Evolutionary conservation across 805 yeast species (phyloP).

Genomic region (Ogataea glucozyma): DNA sequence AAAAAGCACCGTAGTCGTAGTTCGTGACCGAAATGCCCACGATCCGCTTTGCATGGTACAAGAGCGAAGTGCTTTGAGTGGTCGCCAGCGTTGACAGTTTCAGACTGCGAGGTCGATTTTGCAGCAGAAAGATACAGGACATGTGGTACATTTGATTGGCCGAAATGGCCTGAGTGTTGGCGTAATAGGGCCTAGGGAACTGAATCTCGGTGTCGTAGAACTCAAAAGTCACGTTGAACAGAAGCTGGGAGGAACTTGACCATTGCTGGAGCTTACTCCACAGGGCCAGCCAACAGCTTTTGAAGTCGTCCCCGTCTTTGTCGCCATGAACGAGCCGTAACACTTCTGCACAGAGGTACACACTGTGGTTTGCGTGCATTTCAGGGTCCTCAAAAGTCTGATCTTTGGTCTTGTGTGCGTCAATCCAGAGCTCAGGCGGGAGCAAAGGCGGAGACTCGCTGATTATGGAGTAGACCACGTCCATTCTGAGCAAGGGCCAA

Average conservation of each 20-base stretch:
- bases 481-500: slow-evolving; percentile 47
- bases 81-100: slow-evolving; percentile 26
- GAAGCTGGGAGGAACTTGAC: slow-evolving; percentile 33
- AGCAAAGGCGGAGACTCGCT: slow-evolving; percentile 41
- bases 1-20: slow-evolving; percentile 29
- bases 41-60: slow-evolving; percentile 40
- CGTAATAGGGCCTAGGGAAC: slow-evolving; percentile 40
- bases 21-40: slow-evolving; percentile 38
- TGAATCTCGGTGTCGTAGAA: slow-evolving; percentile 33
- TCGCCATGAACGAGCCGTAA: slow-evolving; percentile 34
- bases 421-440: slow-evolving; percentile 37
- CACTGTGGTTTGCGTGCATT: slow-evolving; percentile 43
- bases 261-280: slow-evolving; percentile 41
- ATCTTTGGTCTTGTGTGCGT: slow-evolving; percentile 17
- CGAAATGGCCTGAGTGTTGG: slow-evolving; percentile 44
- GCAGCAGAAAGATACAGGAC: slow-evolving; percentile 42
- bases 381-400: slow-evolving; percentile 20
- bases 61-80: slow-evolving; percentile 26
- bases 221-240: slow-evolving; percentile 35
- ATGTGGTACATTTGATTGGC: slow-evolving; percentile 43
- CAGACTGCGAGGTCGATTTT: slow-evolving; percentile 40
- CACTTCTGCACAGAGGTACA: slow-evolving; percentile 39
- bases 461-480: slow-evolving; percentile 40
- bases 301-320: slow-evolving; percentile 33
- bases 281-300: slow-evolving; percentile 37